Evolutionary conservation across 2,329 filamentous ascomycete genomes (phyloP).

Genomic region (Leptographium radiaticola): DNA sequence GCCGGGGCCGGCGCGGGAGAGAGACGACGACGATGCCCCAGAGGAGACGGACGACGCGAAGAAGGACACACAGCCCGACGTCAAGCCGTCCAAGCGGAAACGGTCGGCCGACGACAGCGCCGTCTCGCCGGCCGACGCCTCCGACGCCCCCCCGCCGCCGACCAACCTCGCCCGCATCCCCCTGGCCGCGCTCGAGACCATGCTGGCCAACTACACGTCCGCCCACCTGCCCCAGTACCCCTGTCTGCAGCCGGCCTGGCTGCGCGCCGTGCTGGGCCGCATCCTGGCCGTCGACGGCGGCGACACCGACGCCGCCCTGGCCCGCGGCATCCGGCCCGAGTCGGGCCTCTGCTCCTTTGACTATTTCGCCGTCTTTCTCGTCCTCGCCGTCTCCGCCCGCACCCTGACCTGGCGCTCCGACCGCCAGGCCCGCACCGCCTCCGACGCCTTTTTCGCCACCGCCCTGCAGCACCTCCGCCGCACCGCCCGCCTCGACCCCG

Average conservation of each 20-base stretch:
- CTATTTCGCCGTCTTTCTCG: slow-evolving; percentile 2
- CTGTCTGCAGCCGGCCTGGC: not conserved
- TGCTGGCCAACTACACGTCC: not conserved
- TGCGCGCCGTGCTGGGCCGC: not conserved
- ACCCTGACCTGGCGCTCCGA: slow-evolving; percentile 1
- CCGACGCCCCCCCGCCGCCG: not conserved
- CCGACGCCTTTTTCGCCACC: slow-evolving; percentile 1
- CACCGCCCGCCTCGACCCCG: not conserved
- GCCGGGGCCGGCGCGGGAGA: not conserved
- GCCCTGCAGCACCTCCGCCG: slow-evolving; percentile 1
- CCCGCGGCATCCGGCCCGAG: not conserved
- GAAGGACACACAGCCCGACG: too few species aligned
- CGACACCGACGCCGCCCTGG: not conserved
- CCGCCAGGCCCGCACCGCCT: not conserved
- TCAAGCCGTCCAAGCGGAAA: not conserved
- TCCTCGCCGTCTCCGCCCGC: not conserved
- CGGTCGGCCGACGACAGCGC: not conserved
- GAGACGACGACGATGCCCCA: not conserved
- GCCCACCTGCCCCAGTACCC: slow-evolving; percentile 1
- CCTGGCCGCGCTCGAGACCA: not conserved
- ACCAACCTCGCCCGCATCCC: slow-evolving; percentile 2
- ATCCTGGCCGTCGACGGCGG: not conserved
- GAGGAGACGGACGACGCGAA: not conserved
- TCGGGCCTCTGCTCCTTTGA: not conserved
- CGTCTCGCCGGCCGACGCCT: not conserved